These are phyloP conservation scores for Penicillium herquei DNA, from an alignment of 495 filamentous ascomycete species.

Conservation along the genomic window DNA sequence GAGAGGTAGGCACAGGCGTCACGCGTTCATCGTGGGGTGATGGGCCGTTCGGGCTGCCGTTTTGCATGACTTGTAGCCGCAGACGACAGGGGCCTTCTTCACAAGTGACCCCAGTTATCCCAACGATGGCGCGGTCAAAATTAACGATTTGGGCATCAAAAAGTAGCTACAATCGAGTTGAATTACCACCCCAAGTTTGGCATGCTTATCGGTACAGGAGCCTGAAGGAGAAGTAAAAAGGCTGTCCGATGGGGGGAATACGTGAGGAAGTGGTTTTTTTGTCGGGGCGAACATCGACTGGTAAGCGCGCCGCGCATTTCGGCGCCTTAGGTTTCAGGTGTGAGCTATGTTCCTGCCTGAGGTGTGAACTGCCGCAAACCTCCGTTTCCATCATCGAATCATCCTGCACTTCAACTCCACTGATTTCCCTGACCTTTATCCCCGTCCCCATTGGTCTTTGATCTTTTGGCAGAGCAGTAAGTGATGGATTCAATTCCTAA, in stretches of 20 bases:
- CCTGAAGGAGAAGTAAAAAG: slow-evolving; percentile 40
- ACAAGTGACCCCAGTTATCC: slow-evolving; percentile 62
- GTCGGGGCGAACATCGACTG: slow-evolving; percentile 18
- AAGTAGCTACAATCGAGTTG: slow-evolving; percentile 51
- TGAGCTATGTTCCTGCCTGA: not conserved
- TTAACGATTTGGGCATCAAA: slow-evolving; percentile 62
- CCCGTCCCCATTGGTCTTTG: slow-evolving; percentile 28
- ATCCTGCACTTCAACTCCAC: slow-evolving; percentile 22
- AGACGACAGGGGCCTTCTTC: slow-evolving; percentile 49
- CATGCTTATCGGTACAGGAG: slow-evolving; percentile 52
- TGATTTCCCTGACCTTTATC: slow-evolving; percentile 16
- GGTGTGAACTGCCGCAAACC: slow-evolving; percentile 28
- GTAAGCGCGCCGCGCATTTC: slow-evolving; percentile 34
- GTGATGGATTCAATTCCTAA: slow-evolving; percentile 5
- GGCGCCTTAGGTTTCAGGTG: slow-evolving; percentile 8
- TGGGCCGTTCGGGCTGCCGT: slow-evolving; percentile 50
- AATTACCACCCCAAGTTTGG: slow-evolving; percentile 59
- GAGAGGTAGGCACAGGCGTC: slow-evolving; percentile 35
- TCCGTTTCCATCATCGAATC: slow-evolving; percentile 34
- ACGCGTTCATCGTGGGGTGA: slow-evolving; percentile 46
- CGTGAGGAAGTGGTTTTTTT: slow-evolving; percentile 49
- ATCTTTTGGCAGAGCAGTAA: slow-evolving; percentile 32
- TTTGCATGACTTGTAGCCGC: slow-evolving; percentile 58
- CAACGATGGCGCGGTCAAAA: slow-evolving; percentile 62
- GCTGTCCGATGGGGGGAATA: slow-evolving; percentile 31